Evolutionary conservation across 306 rosid species (phyloP).

Genomic region (Rosa persica): DNA sequence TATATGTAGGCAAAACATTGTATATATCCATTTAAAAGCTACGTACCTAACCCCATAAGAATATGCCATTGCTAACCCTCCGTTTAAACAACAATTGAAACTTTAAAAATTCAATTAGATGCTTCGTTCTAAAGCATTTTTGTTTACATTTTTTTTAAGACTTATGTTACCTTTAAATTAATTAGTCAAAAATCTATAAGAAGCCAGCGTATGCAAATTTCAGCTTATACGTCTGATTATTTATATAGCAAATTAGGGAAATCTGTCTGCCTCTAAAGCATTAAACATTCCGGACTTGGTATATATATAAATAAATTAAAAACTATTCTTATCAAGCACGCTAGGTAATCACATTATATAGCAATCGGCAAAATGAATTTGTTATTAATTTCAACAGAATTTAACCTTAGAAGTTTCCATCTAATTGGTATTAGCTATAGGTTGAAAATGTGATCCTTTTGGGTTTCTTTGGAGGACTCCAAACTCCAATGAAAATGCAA

Average conservation of each 20-base stretch:
- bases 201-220: not conserved
- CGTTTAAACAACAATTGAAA: not conserved
- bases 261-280: not conserved
- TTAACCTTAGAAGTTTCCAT: too few species aligned
- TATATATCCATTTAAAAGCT: not conserved
- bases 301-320: too few species aligned
- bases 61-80: constrained; percentile 7
- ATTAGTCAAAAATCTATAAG: not conserved
- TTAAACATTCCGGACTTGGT: not conserved
- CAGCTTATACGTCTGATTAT: not conserved
- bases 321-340: too few species aligned
- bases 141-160: not conserved
- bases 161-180: not conserved
- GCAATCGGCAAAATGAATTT: not conserved
- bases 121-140: constrained; percentile 6
- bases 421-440: not conserved
- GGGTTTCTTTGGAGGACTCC: not conserved
- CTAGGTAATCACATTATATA: too few species aligned
- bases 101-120: not conserved
- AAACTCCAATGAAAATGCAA: not conserved
- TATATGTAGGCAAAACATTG: not conserved
- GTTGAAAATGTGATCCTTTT: not conserved
- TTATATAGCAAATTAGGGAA: not conserved
- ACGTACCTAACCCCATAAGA: constrained; percentile 10
- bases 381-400: too few species aligned